phyloP scores from a whole-genome alignment of 208 protist species.

The Trypanosomatidae sp. region DNA sequence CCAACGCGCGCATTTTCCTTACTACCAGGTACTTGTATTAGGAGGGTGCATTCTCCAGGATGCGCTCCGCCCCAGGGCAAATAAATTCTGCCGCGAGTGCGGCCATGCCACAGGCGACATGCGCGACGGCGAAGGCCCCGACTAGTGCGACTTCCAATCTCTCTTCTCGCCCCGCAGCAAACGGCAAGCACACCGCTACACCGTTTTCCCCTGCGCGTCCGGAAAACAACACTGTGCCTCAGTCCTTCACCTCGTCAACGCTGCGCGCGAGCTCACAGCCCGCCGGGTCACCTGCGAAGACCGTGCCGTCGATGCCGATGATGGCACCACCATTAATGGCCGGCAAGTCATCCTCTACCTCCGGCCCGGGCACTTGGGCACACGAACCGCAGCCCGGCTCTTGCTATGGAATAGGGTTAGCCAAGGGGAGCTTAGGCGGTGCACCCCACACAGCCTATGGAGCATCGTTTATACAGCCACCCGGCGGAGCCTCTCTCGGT shows the following conservation, averaged over 20 bases:
- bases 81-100: neutral
- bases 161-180: slow-evolving; percentile 1
- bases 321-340: neutral
- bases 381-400: slow-evolving; percentile 2
- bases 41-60: neutral
- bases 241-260: neutral
- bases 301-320: neutral
- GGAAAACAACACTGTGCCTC: neutral
- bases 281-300: neutral
- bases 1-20: neutral
- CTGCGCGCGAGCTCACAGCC: slow-evolving; percentile 2
- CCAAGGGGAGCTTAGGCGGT: slow-evolving; percentile 3
- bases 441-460: slow-evolving; percentile 7
- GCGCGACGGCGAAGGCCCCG: neutral
- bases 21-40: neutral
- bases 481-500: neutral
- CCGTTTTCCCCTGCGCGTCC: neutral
- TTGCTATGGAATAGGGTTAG: slow-evolving; percentile 9
- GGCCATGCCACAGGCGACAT: neutral
- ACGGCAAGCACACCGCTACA: neutral
- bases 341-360: neutral
- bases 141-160: neutral
- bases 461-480: slow-evolving; percentile 9
- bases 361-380: neutral
- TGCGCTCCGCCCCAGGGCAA: neutral